phyloP scores from a whole-genome alignment of 2,329 filamentous ascomycete genomes.

The Aureobasidium sp. region DNA sequence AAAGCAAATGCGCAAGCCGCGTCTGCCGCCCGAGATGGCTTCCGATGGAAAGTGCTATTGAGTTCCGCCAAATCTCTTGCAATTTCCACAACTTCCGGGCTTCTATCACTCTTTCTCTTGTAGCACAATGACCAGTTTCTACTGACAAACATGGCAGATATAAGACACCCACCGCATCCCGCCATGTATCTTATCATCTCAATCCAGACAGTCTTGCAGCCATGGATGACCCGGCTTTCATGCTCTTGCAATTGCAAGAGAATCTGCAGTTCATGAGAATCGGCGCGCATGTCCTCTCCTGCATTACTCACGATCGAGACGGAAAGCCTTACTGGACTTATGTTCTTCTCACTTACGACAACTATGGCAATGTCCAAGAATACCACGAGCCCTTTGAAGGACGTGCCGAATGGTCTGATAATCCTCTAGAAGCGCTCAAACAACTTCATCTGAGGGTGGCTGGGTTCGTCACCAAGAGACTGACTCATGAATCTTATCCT shows the following conservation, averaged over 20 bases:
- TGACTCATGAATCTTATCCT: background rate
- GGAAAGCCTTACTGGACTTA: background rate
- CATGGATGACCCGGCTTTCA: slow-evolving; percentile 5
- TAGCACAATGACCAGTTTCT: no score
- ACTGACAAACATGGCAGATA: background rate
- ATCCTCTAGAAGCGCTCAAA: background rate
- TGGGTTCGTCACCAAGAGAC: background rate
- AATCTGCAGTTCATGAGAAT: background rate
- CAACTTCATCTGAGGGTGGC: background rate
- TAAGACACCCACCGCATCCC: background rate
- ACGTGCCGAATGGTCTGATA: background rate
- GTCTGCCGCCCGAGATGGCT: background rate
- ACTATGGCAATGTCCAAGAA: background rate
- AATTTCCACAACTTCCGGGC: background rate
- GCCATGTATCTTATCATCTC: background rate
- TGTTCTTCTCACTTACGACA: background rate
- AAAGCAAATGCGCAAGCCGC: background rate
- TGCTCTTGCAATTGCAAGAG: background rate
- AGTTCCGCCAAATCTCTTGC: background rate
- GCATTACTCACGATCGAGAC: background rate
- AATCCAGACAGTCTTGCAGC: background rate
- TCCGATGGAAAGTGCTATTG: background rate
- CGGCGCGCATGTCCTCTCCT: background rate
- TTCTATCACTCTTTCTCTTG: background rate
- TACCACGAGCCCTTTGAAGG: background rate